Evolutionary conservation across 768 basidiomycete species (phyloP), one percentile per base, ranked within the genome.

Genomic region (Amanita jacksonii): DNA sequence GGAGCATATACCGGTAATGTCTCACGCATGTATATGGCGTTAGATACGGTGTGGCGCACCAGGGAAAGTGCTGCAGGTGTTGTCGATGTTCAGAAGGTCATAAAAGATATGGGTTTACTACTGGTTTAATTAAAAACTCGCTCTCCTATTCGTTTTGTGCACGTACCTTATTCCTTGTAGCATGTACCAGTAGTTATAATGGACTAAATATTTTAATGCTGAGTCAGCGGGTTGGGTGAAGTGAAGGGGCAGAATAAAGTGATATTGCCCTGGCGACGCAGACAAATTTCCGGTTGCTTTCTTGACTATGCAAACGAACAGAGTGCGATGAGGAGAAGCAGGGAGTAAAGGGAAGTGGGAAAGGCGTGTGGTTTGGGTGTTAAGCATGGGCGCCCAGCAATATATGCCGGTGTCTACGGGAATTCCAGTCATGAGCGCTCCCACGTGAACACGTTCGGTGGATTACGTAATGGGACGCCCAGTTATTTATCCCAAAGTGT

Each of bases 31-130:
- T 63, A 76, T 31, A 65, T 73, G 49, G 59, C 80, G 49, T 78
- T 85, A 76, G 79, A 85, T 55, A 68, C 72, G 1, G 68, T 81
- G 6, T 85, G 81, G 82, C 78, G 79, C 48, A 74, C 73, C 48
- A 70, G 81, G 32, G 79, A 82, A 53, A 67, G 67, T 34, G 62
- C 67, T 46, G 70, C 73, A 23, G 67, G 64, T 30, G 60, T 67
- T 13, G 69, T 77, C 40, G 79, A 82, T 60, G 69, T 84, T 66
- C 72, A 78, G 28, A 75, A 82, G 41, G 72, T 73, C 22, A 66
- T 77, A 61, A 64, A 62, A 51, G 75, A 77, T 24, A n/a, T 32
- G 19, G 35, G 35, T 13, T 24, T 33, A 13, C 24, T 35, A 22
- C 19, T 45, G 25, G 16, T 45, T 6, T n/a, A 37, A 8, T 34